Evolutionary conservation across 225 moss, liverwort and hornwort species (phyloP).

Genomic region (Marchantia polymorpha): DNA sequence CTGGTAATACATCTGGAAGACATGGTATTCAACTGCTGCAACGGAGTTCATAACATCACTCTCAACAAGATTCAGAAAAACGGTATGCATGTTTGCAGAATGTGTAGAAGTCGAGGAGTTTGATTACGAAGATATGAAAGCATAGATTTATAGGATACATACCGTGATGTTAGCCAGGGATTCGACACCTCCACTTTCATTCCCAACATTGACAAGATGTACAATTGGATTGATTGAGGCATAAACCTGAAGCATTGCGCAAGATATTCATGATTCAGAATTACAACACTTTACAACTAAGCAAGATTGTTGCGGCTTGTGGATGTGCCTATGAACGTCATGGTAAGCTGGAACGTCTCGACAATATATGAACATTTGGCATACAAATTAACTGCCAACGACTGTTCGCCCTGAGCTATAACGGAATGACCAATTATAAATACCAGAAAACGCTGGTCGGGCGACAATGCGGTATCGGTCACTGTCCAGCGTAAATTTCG

Average conservation of each 20-base stretch:
- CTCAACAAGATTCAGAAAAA: too few species aligned
- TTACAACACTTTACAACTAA: not conserved
- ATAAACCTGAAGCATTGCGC: slow-evolving; percentile 56
- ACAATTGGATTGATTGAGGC: slow-evolving; percentile 82
- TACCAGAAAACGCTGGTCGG: slow-evolving; percentile 93
- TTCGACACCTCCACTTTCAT: slow-evolving; percentile 71
- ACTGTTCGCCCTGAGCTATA: not conserved
- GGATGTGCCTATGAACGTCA: not conserved
- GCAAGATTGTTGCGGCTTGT: not conserved
- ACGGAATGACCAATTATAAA: not conserved
- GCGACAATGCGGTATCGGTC: slow-evolving; percentile 88
- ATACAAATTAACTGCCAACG: not conserved
- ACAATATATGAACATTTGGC: not conserved
- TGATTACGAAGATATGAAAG: too few species aligned
- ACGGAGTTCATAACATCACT: too few species aligned
- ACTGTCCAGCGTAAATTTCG: slow-evolving; percentile 93
- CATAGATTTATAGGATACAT: not conserved
- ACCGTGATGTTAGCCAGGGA: slow-evolving; percentile 94
- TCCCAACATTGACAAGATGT: slow-evolving; percentile 85
- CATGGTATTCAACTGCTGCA: too few species aligned
- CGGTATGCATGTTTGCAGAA: too few species aligned
- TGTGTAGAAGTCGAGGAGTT: too few species aligned
- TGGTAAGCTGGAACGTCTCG: not conserved
- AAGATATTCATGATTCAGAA: too few species aligned
- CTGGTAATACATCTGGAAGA: too few species aligned